phyloP scores from a whole-genome alignment of 2,329 filamentous ascomycete species.

The Exophiala aquamarina region DNA sequence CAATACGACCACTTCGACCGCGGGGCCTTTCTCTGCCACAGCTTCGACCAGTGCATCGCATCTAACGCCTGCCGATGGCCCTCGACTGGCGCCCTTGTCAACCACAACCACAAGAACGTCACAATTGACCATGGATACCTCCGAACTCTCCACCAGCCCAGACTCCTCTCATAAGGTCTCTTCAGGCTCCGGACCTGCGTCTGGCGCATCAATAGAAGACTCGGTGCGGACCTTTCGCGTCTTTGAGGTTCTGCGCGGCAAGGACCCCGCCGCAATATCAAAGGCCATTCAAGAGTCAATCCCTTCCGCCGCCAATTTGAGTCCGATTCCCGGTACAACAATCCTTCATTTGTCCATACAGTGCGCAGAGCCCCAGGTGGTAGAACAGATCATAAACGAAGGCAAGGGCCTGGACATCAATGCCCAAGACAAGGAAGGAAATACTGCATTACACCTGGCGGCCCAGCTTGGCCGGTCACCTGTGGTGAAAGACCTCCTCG shows the following conservation, averaged over 20 bases:
- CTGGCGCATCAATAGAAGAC: conserved; percentile 71
- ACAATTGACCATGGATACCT: conserved; percentile 29
- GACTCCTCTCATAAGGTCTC: conserved; percentile 36
- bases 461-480: conserved; percentile 76
- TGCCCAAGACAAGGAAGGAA: conserved; percentile 86
- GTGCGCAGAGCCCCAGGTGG: conserved; percentile 86
- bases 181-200: conserved; percentile 34
- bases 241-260: conserved; percentile 86
- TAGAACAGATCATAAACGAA: conserved; percentile 87
- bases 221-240: conserved; percentile 92
- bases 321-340: conserved; percentile 66
- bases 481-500: conserved; percentile 80
- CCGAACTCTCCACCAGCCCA: conserved; percentile 31
- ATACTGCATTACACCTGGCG: conserved; percentile 87
- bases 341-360: conserved; percentile 93
- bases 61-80: conserved; percentile 14
- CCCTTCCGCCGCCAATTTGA: conserved; percentile 48
- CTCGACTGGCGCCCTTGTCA: conserved; percentile 20
- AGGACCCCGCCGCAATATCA: conserved; percentile 86
- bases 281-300: conserved; percentile 68
- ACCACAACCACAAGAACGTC: conserved; percentile 30
- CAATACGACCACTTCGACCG: conserved; percentile 17
- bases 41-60: conserved; percentile 8
- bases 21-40: conserved; percentile 15
- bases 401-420: conserved; percentile 79